Conservation (phyloP, 2,329 filamentous ascomycete species). For the Nigrospora oryzae region DNA sequence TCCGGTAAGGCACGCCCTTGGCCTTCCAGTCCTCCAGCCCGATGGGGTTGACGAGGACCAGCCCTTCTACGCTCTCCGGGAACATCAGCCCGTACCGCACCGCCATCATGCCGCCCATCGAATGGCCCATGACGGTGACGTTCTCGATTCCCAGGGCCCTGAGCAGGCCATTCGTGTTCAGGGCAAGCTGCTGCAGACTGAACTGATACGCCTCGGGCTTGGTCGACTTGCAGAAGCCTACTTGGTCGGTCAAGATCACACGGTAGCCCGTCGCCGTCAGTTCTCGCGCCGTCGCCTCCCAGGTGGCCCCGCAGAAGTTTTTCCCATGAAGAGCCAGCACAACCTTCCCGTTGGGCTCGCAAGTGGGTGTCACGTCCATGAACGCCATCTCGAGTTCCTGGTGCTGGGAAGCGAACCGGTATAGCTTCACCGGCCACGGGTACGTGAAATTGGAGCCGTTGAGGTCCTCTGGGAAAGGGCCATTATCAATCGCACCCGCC, state of each 20-base stretch:
- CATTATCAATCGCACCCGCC: slow-evolving; percentile 20
- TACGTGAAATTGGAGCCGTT: slow-evolving; percentile 45
- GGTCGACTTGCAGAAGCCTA: slow-evolving; percentile 49
- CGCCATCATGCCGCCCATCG: slow-evolving; percentile 45
- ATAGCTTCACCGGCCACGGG: slow-evolving; percentile 39
- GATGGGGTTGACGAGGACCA: slow-evolving; percentile 43
- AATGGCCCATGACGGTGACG: slow-evolving; percentile 43
- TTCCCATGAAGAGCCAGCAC: slow-evolving; percentile 45
- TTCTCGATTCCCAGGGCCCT: slow-evolving; percentile 30
- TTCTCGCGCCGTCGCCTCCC: slow-evolving; percentile 35
- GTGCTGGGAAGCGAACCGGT: slow-evolving; percentile 36
- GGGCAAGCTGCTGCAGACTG: slow-evolving; percentile 39
- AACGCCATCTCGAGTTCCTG: slow-evolving; percentile 45
- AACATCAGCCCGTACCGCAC: slow-evolving; percentile 43
- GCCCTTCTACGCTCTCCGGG: slow-evolving; percentile 27
- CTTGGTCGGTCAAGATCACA: slow-evolving; percentile 43
- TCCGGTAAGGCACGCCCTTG: slow-evolving; percentile 36
- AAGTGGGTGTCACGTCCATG: slow-evolving; percentile 37
- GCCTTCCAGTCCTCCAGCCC: slow-evolving; percentile 46
- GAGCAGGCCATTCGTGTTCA: slow-evolving; percentile 41
- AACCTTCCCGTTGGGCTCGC: slow-evolving; percentile 26
- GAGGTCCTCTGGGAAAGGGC: slow-evolving; percentile 29
- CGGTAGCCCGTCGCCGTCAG: slow-evolving; percentile 37
- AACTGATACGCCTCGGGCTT: slow-evolving; percentile 44
- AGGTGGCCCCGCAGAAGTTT: slow-evolving; percentile 47